phyloP scores from a whole-genome alignment of 805 yeast species.

The Lachancea mirantina region DNA sequence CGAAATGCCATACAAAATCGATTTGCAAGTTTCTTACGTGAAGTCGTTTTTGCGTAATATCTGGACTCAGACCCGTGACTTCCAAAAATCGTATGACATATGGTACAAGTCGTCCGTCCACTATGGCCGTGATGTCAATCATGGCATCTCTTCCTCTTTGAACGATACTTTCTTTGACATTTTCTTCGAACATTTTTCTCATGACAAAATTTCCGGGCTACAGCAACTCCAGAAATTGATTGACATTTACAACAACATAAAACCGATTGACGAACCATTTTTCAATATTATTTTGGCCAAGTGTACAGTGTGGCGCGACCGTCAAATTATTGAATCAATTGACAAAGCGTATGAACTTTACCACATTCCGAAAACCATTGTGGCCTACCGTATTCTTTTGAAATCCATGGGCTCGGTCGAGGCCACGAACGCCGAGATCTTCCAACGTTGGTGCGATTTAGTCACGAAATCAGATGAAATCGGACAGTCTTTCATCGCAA shows the following conservation, averaged over 20 bases:
- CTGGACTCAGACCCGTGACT: constrained; percentile 48
- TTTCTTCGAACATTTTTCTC: constrained; percentile 52
- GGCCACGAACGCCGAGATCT: constrained; percentile 46
- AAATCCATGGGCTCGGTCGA: constrained; percentile 63
- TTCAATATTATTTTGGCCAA: constrained; percentile 68
- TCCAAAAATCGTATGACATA: constrained; percentile 49
- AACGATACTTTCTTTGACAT: constrained; percentile 62
- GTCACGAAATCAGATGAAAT: constrained; percentile 43
- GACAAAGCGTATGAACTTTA: constrained; percentile 52
- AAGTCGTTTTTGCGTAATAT: constrained; percentile 57
- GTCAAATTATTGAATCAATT: constrained; percentile 56
- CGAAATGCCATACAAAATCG: constrained; percentile 66
- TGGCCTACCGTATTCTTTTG: constrained; percentile 62
- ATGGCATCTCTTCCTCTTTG: constrained; percentile 64
- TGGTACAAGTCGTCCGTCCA: constrained; percentile 58
- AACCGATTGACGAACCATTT: constrained; percentile 70
- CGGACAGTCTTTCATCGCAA: constrained; percentile 59
- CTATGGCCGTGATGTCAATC: constrained; percentile 52
- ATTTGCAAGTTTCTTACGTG: constrained; percentile 66
- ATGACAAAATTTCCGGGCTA: constrained; percentile 48
- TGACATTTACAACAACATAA: constrained; percentile 46
- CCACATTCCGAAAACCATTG: constrained; percentile 54
- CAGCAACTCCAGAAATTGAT: constrained; percentile 50
- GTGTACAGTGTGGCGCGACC: constrained; percentile 59
- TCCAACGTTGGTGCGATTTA: constrained; percentile 48